Percentiles rank a stretch among this genome's conserved stretches.
These are phyloP conservation scores for Aspergillus sp. DNA, from an alignment of 2,329 filamentous ascomycete species.

Conservation along the genomic window DNA sequence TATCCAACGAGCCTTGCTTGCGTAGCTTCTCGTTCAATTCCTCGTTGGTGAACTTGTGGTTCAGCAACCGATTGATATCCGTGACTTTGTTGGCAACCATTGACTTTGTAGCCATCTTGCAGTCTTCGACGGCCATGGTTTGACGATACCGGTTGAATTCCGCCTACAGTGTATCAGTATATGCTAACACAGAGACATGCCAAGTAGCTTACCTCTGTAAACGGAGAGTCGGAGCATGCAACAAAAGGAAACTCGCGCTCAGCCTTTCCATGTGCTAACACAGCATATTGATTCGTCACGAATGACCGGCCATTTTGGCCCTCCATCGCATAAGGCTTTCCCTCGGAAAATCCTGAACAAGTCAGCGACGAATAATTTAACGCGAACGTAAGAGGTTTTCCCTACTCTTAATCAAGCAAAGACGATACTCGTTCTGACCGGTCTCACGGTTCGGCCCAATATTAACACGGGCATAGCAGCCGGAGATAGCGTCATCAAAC, in stretches of 20 bases:
- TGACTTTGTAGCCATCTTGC: slow-evolving; percentile 72
- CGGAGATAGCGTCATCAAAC: slow-evolving; percentile 77
- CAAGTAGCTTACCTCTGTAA: slow-evolving; percentile 69
- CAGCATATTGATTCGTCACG: slow-evolving; percentile 81
- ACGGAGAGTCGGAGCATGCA: slow-evolving; percentile 78
- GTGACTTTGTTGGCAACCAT: slow-evolving; percentile 70
- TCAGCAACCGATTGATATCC: slow-evolving; percentile 77
- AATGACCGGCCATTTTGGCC: slow-evolving; percentile 72
- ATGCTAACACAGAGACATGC: not conserved
- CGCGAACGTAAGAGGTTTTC: not conserved
- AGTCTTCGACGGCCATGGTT: slow-evolving; percentile 69
- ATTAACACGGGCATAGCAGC: slow-evolving; percentile 82
- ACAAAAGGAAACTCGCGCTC: slow-evolving; percentile 87
- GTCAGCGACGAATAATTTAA: not conserved
- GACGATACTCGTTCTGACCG: slow-evolving; percentile 77
- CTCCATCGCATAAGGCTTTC: slow-evolving; percentile 81
- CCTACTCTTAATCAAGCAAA: slow-evolving; percentile 83
- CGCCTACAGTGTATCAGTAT: slow-evolving; percentile 46
- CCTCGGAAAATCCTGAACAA: slow-evolving; percentile 68
- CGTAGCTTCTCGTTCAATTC: slow-evolving; percentile 80
- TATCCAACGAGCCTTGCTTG: slow-evolving; percentile 67
- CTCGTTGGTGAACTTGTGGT: slow-evolving; percentile 77
- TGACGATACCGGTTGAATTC: slow-evolving; percentile 83
- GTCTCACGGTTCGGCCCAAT: slow-evolving; percentile 75
- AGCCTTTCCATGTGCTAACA: slow-evolving; percentile 78